Conservation (phyloP, 164 flowering plant genomes). For the Liriodendron chinense region DNA sequence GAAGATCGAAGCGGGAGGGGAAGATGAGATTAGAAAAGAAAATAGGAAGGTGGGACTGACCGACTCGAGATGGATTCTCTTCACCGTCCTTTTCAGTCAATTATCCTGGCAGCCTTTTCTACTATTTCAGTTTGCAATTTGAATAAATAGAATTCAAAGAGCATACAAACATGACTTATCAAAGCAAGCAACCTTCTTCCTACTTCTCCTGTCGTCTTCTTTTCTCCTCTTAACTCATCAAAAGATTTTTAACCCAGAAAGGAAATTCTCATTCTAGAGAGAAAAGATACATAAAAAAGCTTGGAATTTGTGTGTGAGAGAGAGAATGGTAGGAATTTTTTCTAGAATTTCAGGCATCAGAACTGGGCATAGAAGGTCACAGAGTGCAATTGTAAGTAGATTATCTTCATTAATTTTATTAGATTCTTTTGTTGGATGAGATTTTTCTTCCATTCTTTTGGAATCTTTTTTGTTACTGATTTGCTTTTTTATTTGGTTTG, state of each 20-base stretch:
- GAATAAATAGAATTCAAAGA: neutral
- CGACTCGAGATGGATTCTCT: neutral
- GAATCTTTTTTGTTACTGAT: neutral
- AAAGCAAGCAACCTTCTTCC: neutral
- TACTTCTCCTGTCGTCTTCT: neutral
- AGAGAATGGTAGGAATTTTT: conserved; percentile 79
- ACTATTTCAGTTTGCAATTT: neutral
- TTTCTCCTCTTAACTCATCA: neutral
- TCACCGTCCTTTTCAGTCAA: neutral
- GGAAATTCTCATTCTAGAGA: neutral
- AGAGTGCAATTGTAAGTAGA: conserved; percentile 66
- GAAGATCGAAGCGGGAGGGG: too few relatives aligned
- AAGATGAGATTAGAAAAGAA: too few relatives aligned
- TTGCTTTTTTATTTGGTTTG: neutral
- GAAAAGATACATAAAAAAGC: neutral
- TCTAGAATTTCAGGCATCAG: conserved; percentile 59
- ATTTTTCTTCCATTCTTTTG: neutral
- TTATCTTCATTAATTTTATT: neutral
- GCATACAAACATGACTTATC: neutral
- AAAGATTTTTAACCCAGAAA: neutral
- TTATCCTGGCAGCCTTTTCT: neutral
- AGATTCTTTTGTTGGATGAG: neutral
- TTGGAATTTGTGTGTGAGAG: neutral
- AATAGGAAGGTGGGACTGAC: too few relatives aligned
- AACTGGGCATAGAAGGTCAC: conserved; percentile 62